A percentile compares a stretch with the other conserved stretches of the same genome.
Conservation (phyloP, 768 basidiomycete species). For the Coprinopsis cinerea region DNA sequence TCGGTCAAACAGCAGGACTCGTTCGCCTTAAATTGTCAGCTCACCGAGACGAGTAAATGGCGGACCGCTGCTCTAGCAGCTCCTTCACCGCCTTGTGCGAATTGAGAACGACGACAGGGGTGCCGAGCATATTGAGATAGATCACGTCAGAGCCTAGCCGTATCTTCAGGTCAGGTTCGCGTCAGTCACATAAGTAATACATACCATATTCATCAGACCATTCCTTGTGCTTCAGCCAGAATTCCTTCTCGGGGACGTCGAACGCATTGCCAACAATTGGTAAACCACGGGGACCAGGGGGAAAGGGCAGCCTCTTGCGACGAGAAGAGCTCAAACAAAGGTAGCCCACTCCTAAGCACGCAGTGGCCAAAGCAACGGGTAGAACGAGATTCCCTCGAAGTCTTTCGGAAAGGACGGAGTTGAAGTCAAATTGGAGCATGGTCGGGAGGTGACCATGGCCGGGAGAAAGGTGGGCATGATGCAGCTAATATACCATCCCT, state of each 20-base stretch:
- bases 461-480: too few relatives aligned
- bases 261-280: slow-evolving; percentile 21
- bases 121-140: slow-evolving; percentile 7
- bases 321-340: not conserved
- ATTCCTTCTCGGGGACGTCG: slow-evolving; percentile 16
- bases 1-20: not conserved
- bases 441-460: too few relatives aligned
- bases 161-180: not conserved
- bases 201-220: slow-evolving; percentile 5
- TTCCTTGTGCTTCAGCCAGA: slow-evolving; percentile 6
- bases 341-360: not conserved
- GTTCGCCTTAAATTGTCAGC: slow-evolving; percentile 24
- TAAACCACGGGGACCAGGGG: slow-evolving; percentile 22
- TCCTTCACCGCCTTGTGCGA: slow-evolving; percentile 11
- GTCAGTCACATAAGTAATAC: not conserved
- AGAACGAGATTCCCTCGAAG: too few relatives aligned
- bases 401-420: too few relatives aligned
- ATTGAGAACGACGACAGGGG: slow-evolving; percentile 12
- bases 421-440: too few relatives aligned
- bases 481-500: too few relatives aligned
- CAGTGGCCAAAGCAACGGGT: too few relatives aligned
- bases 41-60: slow-evolving; percentile 13
- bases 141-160: slow-evolving; percentile 7
- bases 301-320: slow-evolving; percentile 12
- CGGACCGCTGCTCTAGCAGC: slow-evolving; percentile 11